Evolutionary conservation across 1,139 yeast species (phyloP), one percentile per base, ranked within the genome.

Genomic region (Diutina scorzettiae): DNA sequence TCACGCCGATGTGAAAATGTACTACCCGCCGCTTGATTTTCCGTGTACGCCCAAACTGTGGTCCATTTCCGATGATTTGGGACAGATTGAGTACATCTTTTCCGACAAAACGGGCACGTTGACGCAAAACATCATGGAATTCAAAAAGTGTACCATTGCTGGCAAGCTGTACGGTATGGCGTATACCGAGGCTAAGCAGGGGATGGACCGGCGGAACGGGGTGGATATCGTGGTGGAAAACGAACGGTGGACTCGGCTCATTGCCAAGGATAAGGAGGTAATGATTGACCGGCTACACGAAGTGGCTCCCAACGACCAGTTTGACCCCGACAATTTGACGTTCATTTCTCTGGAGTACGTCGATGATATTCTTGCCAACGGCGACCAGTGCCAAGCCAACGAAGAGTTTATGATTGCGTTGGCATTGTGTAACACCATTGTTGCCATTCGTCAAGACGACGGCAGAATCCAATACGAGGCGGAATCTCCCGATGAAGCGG

Each of bases 401-500:
- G 81, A 78, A 52, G 76, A 78, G 46, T 91, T 91, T 54, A 84
- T 89, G 95, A 62, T 83, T 41, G 87, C 93, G 0, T 69, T 91
- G 45, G 91, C 96, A 0, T 65, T 91, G 32, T 91, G 98, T 59
- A 96, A 91, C 58, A 82, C 96, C 29, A 97, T 87, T 8, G 73
- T 91, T 42, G 82, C 95, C 11, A 60, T 81, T 42, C 54, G 66
- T 43, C 67, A 63, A 41, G 33, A 33, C 6, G 27, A 21, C 12
- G 37, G 37, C n/a, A 12, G 5, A 4, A 12, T 33, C 6, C 18
- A 21, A 12, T 76, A 85, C 56, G 85, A 87, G 56, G 97, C 98
- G 0, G 97, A 91, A 60, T 83, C 95, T n/a, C 98, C 98, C 1
- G 98, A 91, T 64, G 98, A 91, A 61, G 93, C 95, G 33, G 97